Percentiles rank a stretch among this genome's conserved stretches.
These are phyloP conservation scores for Wilcoxina mikolae DNA, from an alignment of 495 filamentous ascomycete genomes.

Conservation along the genomic window DNA sequence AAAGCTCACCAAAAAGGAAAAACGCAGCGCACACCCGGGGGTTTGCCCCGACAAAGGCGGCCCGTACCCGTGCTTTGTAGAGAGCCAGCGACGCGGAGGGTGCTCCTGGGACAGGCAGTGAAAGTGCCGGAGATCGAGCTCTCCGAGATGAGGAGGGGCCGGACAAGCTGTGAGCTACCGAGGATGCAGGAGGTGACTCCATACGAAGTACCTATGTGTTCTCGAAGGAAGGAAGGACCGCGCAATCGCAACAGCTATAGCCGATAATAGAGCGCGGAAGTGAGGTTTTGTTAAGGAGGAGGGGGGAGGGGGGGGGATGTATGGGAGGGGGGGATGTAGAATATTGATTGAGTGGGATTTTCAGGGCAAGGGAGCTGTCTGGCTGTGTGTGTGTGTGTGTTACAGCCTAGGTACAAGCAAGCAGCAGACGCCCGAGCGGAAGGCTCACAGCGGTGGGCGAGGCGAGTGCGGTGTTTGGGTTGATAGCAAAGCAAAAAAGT, in stretches of 20 bases:
- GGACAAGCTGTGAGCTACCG: not conserved
- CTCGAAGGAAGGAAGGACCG: not conserved
- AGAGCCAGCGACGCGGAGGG: constrained; percentile 60
- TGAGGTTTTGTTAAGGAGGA: not conserved
- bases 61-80: constrained; percentile 49
- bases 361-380: too few relatives aligned
- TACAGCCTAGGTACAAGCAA: too few relatives aligned
- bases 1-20: constrained; percentile 80
- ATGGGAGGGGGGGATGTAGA: not conserved
- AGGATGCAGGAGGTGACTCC: not conserved
- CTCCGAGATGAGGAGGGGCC: constrained; percentile 20
- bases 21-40: constrained; percentile 64
- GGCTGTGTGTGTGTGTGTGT: too few relatives aligned
- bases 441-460: too few relatives aligned
- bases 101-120: constrained; percentile 57
- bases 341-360: not conserved
- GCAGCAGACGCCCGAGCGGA: too few relatives aligned
- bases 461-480: too few relatives aligned
- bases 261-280: too few relatives aligned
- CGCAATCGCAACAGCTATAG: not conserved
- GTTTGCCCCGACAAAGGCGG: constrained; percentile 53
- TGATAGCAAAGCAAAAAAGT: too few relatives aligned
- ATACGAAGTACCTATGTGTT: not conserved
- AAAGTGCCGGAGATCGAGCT: constrained; percentile 31
- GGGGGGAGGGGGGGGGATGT: not conserved